Conservation (phyloP, 2,329 filamentous ascomycete genomes). For the Verruconis gallopava region DNA sequence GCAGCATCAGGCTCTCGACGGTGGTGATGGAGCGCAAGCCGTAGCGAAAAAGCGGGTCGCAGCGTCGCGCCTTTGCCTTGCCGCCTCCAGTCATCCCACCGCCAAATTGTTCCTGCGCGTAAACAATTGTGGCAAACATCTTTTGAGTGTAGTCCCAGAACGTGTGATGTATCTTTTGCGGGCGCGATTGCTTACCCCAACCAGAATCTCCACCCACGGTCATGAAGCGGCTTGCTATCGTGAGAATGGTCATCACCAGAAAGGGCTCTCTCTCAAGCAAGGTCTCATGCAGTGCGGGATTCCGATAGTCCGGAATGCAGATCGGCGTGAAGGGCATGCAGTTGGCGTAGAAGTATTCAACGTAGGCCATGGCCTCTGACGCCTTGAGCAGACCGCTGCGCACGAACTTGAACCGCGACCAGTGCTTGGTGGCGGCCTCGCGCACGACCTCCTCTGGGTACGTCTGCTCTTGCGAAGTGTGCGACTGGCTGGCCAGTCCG, state of each 20-base stretch:
- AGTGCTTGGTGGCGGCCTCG: constrained; percentile 37
- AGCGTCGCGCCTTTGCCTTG: constrained; percentile 52
- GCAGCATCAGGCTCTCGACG: constrained; percentile 82
- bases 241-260: constrained; percentile 78
- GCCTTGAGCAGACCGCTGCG: constrained; percentile 93
- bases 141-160: constrained; percentile 88
- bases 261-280: constrained; percentile 86
- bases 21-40: constrained; percentile 84
- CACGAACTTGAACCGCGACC: constrained; percentile 89
- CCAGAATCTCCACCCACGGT: constrained; percentile 50
- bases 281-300: constrained; percentile 64
- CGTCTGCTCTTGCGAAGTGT: neutral
- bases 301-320: constrained; percentile 77
- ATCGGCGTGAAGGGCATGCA: constrained; percentile 88
- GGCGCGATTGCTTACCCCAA: constrained; percentile 55
- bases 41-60: constrained; percentile 42
- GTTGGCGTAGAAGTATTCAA: constrained; percentile 90
- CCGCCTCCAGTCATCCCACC: constrained; percentile 72
- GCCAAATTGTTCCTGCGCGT: constrained; percentile 92
- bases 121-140: constrained; percentile 91
- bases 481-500: neutral
- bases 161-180: constrained; percentile 86
- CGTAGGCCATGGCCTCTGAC: constrained; percentile 82
- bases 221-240: constrained; percentile 80
- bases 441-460: neutral